phyloP scores from a whole-genome alignment of 2,329 filamentous ascomycete species.

The Neocucurbitaria cava region DNA sequence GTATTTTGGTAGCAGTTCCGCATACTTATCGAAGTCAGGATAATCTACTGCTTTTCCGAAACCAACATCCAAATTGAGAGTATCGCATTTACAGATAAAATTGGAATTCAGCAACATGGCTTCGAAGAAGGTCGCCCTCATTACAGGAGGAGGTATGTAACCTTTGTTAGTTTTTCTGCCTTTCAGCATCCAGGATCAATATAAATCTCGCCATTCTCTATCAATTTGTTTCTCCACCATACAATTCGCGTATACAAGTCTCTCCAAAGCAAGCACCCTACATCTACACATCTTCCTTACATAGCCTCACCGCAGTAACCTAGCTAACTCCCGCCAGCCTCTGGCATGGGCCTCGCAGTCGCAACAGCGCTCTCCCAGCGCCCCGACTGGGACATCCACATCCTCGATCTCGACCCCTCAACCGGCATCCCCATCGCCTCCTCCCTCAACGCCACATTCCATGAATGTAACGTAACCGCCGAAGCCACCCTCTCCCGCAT shows the following conservation, averaged over 20 bases:
- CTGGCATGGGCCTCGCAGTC: slow-evolving; percentile 52
- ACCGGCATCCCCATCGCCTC: slow-evolving; percentile 32
- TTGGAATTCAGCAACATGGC: slow-evolving; percentile 3
- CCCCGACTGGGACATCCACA: slow-evolving; percentile 47
- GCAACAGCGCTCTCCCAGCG: slow-evolving; percentile 43
- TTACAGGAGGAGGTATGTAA: slow-evolving; percentile 19
- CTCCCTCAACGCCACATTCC: slow-evolving; percentile 36
- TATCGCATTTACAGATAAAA: not conserved
- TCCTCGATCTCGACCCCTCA: slow-evolving; percentile 47
- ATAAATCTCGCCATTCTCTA: not conserved
- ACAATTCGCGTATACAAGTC: no score
- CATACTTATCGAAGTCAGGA: not conserved
- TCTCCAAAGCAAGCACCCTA: no score
- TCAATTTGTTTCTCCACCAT: not conserved
- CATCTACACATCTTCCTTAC: not conserved
- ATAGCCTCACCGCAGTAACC: not conserved
- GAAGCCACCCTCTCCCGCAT: slow-evolving; percentile 39
- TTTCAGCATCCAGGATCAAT: not conserved
- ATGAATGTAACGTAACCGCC: slow-evolving; percentile 46
- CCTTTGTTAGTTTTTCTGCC: not conserved
- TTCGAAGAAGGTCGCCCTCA: slow-evolving; percentile 16
- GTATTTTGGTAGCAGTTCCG: not conserved
- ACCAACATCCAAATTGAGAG: not conserved
- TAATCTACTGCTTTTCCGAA: not conserved
- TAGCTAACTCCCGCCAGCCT: slow-evolving; percentile 32